phyloP scores from a whole-genome alignment of 305 asterid species.

The Solanum chacoense region DNA sequence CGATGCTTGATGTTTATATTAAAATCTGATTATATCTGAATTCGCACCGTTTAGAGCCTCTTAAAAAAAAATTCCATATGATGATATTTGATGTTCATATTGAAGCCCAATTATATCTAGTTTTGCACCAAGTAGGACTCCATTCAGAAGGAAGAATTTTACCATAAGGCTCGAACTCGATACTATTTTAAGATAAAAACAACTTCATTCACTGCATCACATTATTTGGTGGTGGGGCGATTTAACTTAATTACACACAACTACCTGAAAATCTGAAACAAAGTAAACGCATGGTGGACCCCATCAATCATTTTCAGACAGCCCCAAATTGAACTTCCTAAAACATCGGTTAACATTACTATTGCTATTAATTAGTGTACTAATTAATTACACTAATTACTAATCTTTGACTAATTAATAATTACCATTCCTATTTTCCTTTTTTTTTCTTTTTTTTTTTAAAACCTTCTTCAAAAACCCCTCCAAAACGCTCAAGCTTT shows the following conservation, averaged over 20 bases:
- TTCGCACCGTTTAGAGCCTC: too few species aligned
- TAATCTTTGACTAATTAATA: not conserved
- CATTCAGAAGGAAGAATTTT: too few species aligned
- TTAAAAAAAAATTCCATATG: too few species aligned
- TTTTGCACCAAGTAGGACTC: too few species aligned
- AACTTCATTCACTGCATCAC: too few species aligned
- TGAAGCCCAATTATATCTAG: too few species aligned
- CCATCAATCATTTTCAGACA: not conserved
- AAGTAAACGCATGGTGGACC: not conserved
- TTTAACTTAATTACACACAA: not conserved
- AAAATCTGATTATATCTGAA: fast-evolving
- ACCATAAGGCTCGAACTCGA: fast-evolving
- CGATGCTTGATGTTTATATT: too few species aligned
- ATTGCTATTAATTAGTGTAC: not conserved
- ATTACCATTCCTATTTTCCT: not conserved
- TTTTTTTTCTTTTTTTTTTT: not conserved
- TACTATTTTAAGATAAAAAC: too few species aligned
- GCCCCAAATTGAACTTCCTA: not conserved
- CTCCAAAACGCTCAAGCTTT: constrained; percentile 1
- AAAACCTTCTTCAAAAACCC: not conserved
- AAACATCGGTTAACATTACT: not conserved
- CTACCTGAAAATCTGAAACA: not conserved
- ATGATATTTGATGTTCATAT: too few species aligned
- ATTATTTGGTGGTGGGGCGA: fast-evolving
- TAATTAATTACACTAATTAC: not conserved